Base-by-base conservation (phyloP, 495 filamentous ascomycete species). In the Penicillium tannophilum region DNA sequence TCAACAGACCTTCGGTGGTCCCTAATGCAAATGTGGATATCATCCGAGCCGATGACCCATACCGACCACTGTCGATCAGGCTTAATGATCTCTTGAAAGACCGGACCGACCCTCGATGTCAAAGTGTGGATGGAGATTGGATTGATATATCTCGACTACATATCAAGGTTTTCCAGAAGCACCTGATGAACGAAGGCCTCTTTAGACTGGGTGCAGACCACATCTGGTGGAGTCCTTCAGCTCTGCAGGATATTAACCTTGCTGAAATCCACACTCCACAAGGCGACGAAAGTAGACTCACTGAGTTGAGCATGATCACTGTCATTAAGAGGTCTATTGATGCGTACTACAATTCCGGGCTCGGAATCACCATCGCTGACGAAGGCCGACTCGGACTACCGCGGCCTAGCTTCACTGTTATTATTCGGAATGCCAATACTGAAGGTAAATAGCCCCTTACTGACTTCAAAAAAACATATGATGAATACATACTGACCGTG, bases 61-160 rank as follows among this genome's bases (percentile, higher is more conserved):
- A 45, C 2, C 19, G 26, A 39, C 55, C 56, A n/a, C 9, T 62
- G 8, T 33, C 30, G 44, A 36, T 59, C 20, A 31, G 60, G 7
- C n/a, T 58, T 3, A 62, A 51, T 47, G 60, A 62, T 23, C 2
- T 62, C n/a, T 23, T 62, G 20, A 31, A 14, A 7, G 16, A 62
- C 16, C 51, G 3, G 26, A 9, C 1, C 16, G 33, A 55, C 9
- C 28, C 14, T 1, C 12, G 24, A 26, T 19, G 55, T 46, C 35
- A 30, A 31, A 45, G 42, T 12, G 16, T 17, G 0, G 26, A 58
- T 17, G 60, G 55, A 23, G 51, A 59, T 17, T 59, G 60, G 60
- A 41, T 62, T 45, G 54, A 59, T 41, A 43, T 31, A 12, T 36
- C 49, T 23, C 17, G 36, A 8, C 17, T 58, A 8, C n/a, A 46